A percentile compares a stretch with the other conserved stretches of the same genome.
Evolutionary conservation across 768 basidiomycete species (phyloP).

Genomic region (Boletus barrowsii): DNA sequence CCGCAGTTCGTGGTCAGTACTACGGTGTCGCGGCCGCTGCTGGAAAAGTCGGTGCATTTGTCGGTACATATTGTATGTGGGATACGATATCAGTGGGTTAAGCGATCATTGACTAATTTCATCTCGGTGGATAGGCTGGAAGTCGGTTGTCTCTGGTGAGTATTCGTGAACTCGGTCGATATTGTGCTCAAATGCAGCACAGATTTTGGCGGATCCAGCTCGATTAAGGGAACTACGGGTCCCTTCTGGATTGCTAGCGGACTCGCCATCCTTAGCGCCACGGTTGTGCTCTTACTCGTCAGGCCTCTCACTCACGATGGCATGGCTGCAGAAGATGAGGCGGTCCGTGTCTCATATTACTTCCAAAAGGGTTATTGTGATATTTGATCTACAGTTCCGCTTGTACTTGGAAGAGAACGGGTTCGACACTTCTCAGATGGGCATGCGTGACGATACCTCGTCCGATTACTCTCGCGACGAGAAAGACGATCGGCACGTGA

Average conservation of each 20-base stretch:
- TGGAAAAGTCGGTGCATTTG: constrained; percentile 82
- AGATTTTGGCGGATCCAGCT: constrained; percentile 57
- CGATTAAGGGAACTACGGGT: constrained; percentile 67
- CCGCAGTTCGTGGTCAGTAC: constrained; percentile 80
- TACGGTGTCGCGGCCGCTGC: constrained; percentile 85
- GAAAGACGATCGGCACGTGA: constrained; percentile 11
- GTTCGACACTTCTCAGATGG: constrained; percentile 76
- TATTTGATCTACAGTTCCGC: constrained; percentile 56
- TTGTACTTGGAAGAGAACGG: constrained; percentile 76
- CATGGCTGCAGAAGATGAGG: constrained; percentile 72
- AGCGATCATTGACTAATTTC: constrained; percentile 2
- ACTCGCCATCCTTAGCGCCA: constrained; percentile 76
- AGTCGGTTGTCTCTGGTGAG: constrained; percentile 60
- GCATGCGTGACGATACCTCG: constrained; percentile 36
- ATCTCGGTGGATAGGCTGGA: constrained; percentile 46
- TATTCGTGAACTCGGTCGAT: neutral
- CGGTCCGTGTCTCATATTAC: constrained; percentile 38
- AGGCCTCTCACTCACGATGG: constrained; percentile 72
- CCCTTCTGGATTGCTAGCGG: constrained; percentile 89
- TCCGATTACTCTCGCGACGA: constrained; percentile 18
- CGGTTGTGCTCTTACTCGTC: constrained; percentile 70
- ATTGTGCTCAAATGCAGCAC: neutral
- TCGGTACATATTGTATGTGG: constrained; percentile 72
- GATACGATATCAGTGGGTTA: neutral
- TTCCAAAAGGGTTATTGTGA: neutral